phyloP scores from a whole-genome alignment of 768 basidiomycete species.

The Tylopilus vinaceipallidus region DNA sequence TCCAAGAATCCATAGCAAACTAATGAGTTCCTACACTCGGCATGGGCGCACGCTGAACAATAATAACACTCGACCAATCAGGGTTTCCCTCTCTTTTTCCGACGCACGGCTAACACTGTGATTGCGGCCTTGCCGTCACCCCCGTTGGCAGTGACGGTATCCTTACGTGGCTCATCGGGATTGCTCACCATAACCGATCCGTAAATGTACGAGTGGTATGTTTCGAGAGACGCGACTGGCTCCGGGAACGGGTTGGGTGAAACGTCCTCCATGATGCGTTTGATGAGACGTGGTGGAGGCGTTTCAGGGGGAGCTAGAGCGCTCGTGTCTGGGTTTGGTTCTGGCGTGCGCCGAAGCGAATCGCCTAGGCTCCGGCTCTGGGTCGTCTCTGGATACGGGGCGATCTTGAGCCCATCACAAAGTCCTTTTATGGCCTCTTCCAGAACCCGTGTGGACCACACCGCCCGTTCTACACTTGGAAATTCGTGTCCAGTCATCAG shows the following conservation, averaged over 20 bases:
- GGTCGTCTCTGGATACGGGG: slow-evolving; percentile 14
- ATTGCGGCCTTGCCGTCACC: slow-evolving; percentile 32
- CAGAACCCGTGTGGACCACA: slow-evolving; percentile 69
- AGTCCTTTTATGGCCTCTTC: slow-evolving; percentile 66
- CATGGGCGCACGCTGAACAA: slow-evolving; percentile 3
- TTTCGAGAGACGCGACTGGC: slow-evolving; percentile 58
- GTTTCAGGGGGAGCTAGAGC: slow-evolving; percentile 49
- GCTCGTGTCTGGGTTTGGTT: slow-evolving; percentile 28
- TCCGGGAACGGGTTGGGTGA: slow-evolving; percentile 71
- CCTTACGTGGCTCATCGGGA: slow-evolving; percentile 31
- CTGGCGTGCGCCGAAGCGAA: slow-evolving; percentile 41
- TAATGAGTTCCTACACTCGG: slow-evolving; percentile 3
- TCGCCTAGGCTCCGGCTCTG: slow-evolving; percentile 22
- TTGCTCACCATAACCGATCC: slow-evolving; percentile 57
- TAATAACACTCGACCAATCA: slow-evolving; percentile 9
- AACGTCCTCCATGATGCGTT: slow-evolving; percentile 38
- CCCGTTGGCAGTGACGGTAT: slow-evolving; percentile 5
- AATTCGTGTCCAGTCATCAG: slow-evolving; percentile 79
- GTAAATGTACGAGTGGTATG: slow-evolving; percentile 59
- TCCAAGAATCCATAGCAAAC: background rate
- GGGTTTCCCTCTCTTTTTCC: slow-evolving; percentile 43
- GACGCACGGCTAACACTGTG: slow-evolving; percentile 60
- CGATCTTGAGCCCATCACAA: slow-evolving; percentile 59
- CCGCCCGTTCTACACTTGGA: slow-evolving; percentile 58
- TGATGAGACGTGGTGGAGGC: slow-evolving; percentile 41